Evolutionary conservation across 371 early-diverging fungal genomes (phyloP).

Genomic region (Coemansia sp.): DNA sequence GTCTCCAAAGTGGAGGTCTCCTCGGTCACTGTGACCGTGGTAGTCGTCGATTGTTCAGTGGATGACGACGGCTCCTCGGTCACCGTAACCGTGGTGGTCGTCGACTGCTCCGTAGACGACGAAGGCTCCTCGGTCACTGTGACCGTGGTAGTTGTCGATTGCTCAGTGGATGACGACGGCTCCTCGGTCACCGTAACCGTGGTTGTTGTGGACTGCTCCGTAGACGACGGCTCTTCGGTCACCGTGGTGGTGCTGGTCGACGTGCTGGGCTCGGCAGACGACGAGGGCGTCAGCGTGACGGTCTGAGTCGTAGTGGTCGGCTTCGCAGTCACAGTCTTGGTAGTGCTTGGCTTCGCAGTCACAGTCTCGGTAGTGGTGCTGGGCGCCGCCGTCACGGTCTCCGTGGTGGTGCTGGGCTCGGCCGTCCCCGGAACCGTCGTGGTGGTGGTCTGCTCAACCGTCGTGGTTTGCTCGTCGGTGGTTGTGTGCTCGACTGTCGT

Average conservation of each 20-base stretch:
- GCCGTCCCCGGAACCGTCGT: too few relatives aligned
- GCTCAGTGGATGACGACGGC: conserved; percentile 1
- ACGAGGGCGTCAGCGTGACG: background rate
- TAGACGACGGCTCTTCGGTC: background rate
- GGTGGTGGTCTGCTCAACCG: too few relatives aligned
- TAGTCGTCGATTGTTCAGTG: conserved; percentile 1
- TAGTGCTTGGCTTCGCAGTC: too few relatives aligned
- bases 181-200: conserved; percentile 1
- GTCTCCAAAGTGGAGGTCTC: background rate
- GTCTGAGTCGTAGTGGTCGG: conserved; percentile 1
- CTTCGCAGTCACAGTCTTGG: too few relatives aligned
- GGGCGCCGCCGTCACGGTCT: too few relatives aligned
- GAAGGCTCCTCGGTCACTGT: conserved; percentile 1
- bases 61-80: conserved; percentile 1
- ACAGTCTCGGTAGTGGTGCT: background rate
- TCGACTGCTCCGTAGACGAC: too few relatives aligned
- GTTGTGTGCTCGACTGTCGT: too few relatives aligned
- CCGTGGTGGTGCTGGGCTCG: background rate
- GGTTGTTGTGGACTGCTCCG: too few relatives aligned
- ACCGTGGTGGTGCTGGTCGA: background rate
- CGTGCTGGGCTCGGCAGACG: background rate
- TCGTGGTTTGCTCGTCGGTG: too few relatives aligned
- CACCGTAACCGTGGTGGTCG: conserved; percentile 1
- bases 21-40: conserved; percentile 4
- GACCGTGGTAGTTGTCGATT: background rate